phyloP scores from a whole-genome alignment of 73 alveolate species.

The Urostyla sp. region DNA sequence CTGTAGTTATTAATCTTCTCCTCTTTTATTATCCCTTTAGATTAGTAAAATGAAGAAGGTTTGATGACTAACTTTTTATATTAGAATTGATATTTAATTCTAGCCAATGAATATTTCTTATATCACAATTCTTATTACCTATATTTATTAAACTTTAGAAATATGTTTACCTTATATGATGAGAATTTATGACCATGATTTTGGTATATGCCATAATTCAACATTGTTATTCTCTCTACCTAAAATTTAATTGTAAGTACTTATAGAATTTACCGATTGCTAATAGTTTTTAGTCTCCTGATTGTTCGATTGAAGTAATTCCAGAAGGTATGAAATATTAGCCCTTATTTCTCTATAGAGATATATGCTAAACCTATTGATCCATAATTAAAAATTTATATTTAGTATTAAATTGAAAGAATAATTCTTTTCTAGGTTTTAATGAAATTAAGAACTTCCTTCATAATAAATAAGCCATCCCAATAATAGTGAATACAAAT shows the following conservation, averaged over 20 bases:
- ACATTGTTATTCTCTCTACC: conserved; percentile 35
- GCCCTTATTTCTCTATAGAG: conserved; percentile 47
- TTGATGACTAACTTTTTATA: not conserved
- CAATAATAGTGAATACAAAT: too few relatives aligned
- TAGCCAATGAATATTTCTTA: conserved; percentile 61
- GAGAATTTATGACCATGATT: conserved; percentile 52
- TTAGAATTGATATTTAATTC: conserved; percentile 35
- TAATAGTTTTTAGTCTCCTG: conserved; percentile 37
- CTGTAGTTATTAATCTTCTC: conserved; percentile 82
- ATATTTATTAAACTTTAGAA: too few relatives aligned
- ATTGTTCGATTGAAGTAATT: conserved; percentile 30
- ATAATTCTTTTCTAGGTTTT: too few relatives aligned
- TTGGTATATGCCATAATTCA: conserved; percentile 24
- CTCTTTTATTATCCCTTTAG: conserved; percentile 47
- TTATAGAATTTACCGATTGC: conserved; percentile 68
- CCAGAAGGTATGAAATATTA: conserved; percentile 53
- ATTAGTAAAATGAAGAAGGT: conserved; percentile 21
- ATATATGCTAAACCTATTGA: not conserved
- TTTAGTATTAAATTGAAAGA: too few relatives aligned
- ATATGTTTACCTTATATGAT: too few relatives aligned
- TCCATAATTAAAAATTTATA: conserved; percentile 29
- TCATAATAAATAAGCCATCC: too few relatives aligned
- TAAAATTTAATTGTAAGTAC: conserved; percentile 26
- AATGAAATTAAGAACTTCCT: too few relatives aligned
- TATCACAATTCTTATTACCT: conserved; percentile 61